Conservation (phyloP, 164 flowering plant species). For the Piper betle region DNA sequence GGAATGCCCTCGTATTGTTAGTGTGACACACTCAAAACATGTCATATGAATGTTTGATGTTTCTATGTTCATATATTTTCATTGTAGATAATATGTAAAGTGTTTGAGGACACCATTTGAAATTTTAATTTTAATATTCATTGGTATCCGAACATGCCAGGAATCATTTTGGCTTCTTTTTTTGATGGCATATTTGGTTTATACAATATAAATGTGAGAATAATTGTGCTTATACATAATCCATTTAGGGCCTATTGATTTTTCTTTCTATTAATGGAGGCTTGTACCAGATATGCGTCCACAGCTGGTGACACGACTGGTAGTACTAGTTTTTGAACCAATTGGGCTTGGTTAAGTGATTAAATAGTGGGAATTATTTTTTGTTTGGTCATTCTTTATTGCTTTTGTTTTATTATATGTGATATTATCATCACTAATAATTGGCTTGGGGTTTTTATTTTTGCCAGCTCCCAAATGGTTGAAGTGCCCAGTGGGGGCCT, state of each 20-base stretch:
- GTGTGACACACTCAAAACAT: no score
- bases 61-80: slow-evolving; percentile 8
- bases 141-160: slow-evolving; percentile 97
- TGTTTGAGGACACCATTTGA: slow-evolving; percentile 82
- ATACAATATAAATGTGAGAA: slow-evolving; percentile 69
- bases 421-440: no score
- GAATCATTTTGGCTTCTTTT: slow-evolving; percentile 89
- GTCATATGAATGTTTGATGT: slow-evolving; percentile 3
- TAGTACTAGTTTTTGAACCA: neutral
- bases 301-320: slow-evolving; percentile 61
- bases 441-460: no score
- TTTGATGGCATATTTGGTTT: slow-evolving; percentile 96
- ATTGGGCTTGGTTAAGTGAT: neutral
- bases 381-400: no score
- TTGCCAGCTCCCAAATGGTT: slow-evolving; percentile 95
- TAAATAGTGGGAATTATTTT: no score
- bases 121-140: slow-evolving; percentile 94
- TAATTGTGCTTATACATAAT: no score
- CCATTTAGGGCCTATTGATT: neutral
- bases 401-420: no score
- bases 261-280: slow-evolving; percentile 31
- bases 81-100: slow-evolving; percentile 67
- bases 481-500: slow-evolving; percentile 77
- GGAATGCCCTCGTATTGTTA: neutral
- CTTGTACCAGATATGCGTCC: slow-evolving; percentile 53